Base-by-base conservation (phyloP, 2,329 filamentous ascomycete genomes). In the Fusarium avenaceum region DNA sequence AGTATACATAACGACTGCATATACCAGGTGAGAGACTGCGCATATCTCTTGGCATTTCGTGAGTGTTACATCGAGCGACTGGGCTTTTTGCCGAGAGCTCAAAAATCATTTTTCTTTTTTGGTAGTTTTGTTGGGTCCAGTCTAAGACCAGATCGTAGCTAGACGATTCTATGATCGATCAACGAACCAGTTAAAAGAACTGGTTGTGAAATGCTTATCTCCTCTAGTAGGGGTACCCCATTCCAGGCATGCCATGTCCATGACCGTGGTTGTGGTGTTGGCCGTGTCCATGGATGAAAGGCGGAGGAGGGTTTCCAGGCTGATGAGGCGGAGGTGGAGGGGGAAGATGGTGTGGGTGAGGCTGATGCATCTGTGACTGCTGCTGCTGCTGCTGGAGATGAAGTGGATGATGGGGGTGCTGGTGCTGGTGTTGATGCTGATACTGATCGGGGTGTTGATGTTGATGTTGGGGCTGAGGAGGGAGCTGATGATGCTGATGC, bases 151-250 rank as follows among this genome's bases (percentile, higher is more conserved):
- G 42, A 28, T 22, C 22, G 8, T 32, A 54, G 32, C 58, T 19
- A 35, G 45, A 20, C 43, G 40, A 43, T 43, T 39, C 22, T 30
- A 28, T 10, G 33, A 39, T 24, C 26, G 20, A 44, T 17, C 46
- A 10, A 24, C 26, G 20, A 38, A 44, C 30, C 13, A n/a, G 35
- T 14, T 38, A 40, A 26, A 26, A 26, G 26, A 26, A 24, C 17
- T 11, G 32, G 28, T 19, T 19, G 30, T 26, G 52, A 32, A 38
- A 22, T 20, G 48, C 54, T 58, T 47, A 57, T 65, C 50, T 6
- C 10, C 57, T 65, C 43, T 58, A 63, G 63, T 71, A 75, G 60
- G 72, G 67, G 38, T 74, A 77, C 49, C 73, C 70, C 67, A 76
- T 75, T 19, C 71, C 70, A 6, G 75, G 68, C 63, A 77, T 69